phyloP scores from a whole-genome alignment of 1,284 basidiomycete species.

The Sporisorium scitamineum region DNA sequence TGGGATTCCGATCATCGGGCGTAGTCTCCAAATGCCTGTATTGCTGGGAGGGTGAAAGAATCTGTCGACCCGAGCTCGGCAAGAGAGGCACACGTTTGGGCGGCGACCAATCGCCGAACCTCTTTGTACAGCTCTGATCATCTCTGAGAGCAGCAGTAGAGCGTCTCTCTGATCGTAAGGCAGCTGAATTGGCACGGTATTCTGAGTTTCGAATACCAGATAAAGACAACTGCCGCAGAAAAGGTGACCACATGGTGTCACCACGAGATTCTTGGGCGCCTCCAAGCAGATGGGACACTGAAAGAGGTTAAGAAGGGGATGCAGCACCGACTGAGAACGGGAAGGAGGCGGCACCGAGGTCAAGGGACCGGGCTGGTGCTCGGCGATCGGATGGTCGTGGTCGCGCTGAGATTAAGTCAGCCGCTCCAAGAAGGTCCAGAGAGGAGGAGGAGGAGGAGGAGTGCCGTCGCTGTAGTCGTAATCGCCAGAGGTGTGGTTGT shows the following conservation, averaged over 20 bases:
- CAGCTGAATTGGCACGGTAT: no score
- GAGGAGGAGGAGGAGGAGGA: constrained; percentile 33
- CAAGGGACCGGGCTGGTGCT: constrained; percentile 23
- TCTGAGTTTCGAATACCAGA: constrained; percentile 55
- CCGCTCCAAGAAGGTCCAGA: constrained; percentile 18
- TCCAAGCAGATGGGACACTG: constrained; percentile 65
- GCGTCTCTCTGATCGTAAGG: no score
- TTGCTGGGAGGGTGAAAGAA: constrained; percentile 52
- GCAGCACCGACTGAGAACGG: constrained; percentile 45
- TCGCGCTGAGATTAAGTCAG: constrained; percentile 5
- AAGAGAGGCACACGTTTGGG: constrained; percentile 55
- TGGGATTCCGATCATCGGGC: constrained; percentile 53
- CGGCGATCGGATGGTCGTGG: constrained; percentile 40
- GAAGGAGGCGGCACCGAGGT: constrained; percentile 37
- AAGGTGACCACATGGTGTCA: constrained; percentile 64
- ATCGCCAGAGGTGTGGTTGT: constrained; percentile 38
- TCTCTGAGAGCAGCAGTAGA: no score
- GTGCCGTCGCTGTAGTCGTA: constrained; percentile 17
- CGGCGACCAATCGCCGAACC: no score
- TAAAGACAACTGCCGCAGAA: constrained; percentile 64
- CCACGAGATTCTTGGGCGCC: constrained; percentile 45
- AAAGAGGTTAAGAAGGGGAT: constrained; percentile 54
- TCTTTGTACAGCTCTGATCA: no score
- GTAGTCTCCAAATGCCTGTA: constrained; percentile 49
- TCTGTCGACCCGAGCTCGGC: constrained; percentile 56